phyloP scores from a whole-genome alignment of 441 rosid genomes.

The Pelargonium cotyledonis region DNA sequence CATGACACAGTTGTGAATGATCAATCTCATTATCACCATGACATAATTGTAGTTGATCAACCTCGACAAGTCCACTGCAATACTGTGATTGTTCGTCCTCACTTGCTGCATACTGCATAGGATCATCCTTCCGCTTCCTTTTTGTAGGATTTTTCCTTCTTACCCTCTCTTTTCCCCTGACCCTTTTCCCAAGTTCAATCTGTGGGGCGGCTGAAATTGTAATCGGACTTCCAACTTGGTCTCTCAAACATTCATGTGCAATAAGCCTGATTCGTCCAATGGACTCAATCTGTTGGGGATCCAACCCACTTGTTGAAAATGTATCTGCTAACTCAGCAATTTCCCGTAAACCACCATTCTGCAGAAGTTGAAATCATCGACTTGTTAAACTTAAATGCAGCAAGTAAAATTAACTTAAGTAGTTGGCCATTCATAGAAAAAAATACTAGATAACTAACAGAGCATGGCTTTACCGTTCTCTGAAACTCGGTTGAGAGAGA shows the following conservation, averaged over 20 bases:
- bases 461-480: constrained; percentile 33
- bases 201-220: constrained; percentile 10
- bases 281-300: constrained; percentile 17
- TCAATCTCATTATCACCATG: constrained; percentile 14
- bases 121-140: constrained; percentile 27
- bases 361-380: background rate
- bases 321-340: constrained; percentile 74
- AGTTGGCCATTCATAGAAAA: background rate
- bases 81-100: constrained; percentile 22
- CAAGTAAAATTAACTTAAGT: background rate
- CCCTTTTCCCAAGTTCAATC: constrained; percentile 26
- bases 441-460: background rate
- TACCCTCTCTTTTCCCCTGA: constrained; percentile 29
- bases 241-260: constrained; percentile 4
- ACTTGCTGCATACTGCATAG: constrained; percentile 16
- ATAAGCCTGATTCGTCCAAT: constrained; percentile 1
- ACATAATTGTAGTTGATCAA: constrained; percentile 24
- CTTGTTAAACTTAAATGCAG: background rate
- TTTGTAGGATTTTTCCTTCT: constrained; percentile 29
- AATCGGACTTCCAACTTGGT: constrained; percentile 7
- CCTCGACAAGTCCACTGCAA: constrained; percentile 25
- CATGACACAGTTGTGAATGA: background rate
- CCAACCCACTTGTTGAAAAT: constrained; percentile 70
- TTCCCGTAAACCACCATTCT: constrained; percentile 77
- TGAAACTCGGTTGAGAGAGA: constrained; percentile 96